phyloP scores from a whole-genome alignment of 2,329 filamentous ascomycete genomes.

The Botrytis fragariae region DNA sequence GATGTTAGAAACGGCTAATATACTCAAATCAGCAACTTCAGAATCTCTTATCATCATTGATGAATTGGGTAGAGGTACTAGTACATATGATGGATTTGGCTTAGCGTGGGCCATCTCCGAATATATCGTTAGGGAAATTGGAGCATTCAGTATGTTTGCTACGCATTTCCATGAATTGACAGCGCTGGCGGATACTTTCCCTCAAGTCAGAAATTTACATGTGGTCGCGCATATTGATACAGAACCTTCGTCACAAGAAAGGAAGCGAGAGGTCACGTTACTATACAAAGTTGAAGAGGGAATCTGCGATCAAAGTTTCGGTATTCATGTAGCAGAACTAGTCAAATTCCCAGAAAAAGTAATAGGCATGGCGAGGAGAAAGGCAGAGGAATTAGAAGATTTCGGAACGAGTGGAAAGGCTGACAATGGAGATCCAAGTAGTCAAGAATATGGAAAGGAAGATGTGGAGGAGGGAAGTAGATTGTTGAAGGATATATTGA shows the following conservation, averaged over 20 bases:
- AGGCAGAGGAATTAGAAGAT: slow-evolving; percentile 96
- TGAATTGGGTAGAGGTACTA: slow-evolving; percentile 92
- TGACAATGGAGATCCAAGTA: slow-evolving; percentile 32
- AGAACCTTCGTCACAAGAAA: slow-evolving; percentile 39
- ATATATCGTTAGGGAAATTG: slow-evolving; percentile 93
- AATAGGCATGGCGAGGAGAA: slow-evolving; percentile 97
- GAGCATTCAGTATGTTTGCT: slow-evolving; percentile 91
- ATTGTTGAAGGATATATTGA: slow-evolving; percentile 77
- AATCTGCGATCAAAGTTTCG: slow-evolving; percentile 95
- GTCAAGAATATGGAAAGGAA: slow-evolving; percentile 64
- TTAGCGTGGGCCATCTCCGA: slow-evolving; percentile 99
- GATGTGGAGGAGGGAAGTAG: slow-evolving; percentile 88
- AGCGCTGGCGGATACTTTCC: slow-evolving; percentile 79
- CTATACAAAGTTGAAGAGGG: slow-evolving; percentile 96
- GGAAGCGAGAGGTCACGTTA: slow-evolving; percentile 78
- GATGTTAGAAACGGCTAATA: slow-evolving; percentile 98
- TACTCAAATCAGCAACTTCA: slow-evolving; percentile 91
- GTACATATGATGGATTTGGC: slow-evolving; percentile 96
- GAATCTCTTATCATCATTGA: slow-evolving; percentile 99
- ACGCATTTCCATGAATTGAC: slow-evolving; percentile 99
- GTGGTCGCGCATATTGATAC: slow-evolving; percentile 86
- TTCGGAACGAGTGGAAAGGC: slow-evolving; percentile 77
- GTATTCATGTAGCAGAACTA: slow-evolving; percentile 95
- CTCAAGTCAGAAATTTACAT: slow-evolving; percentile 88
- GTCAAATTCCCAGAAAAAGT: slow-evolving; percentile 97